Evolutionary conservation across 2,329 filamentous ascomycete genomes (phyloP).

Genomic region (Fusarium nematophilum): DNA sequence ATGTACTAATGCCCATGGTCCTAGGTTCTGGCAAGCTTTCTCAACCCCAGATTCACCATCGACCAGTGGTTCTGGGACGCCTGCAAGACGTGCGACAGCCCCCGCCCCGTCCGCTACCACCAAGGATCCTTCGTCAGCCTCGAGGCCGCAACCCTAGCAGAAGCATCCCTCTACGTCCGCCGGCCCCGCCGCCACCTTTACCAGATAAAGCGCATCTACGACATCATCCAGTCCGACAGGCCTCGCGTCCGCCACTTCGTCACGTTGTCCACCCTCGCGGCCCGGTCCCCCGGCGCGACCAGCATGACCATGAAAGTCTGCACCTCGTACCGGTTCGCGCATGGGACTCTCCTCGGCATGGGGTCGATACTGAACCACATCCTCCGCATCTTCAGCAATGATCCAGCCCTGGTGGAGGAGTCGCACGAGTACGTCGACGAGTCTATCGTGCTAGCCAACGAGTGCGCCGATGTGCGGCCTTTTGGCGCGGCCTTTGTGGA

Average conservation of each 20-base stretch:
- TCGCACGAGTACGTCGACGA: slow-evolving; percentile 23
- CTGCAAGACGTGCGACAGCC: slow-evolving; percentile 7
- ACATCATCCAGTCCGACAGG: slow-evolving; percentile 22
- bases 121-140: slow-evolving; percentile 30
- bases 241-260: slow-evolving; percentile 17
- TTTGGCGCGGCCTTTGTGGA: slow-evolving; percentile 32
- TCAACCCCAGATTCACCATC: slow-evolving; percentile 28
- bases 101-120: slow-evolving; percentile 25
- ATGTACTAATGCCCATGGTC: too few relatives aligned
- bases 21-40: slow-evolving; percentile 32
- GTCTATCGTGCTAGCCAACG: slow-evolving; percentile 16
- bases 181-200: slow-evolving; percentile 18
- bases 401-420: not conserved
- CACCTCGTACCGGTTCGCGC: slow-evolving; percentile 22
- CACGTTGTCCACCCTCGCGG: slow-evolving; percentile 2
- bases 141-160: slow-evolving; percentile 24
- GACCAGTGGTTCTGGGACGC: slow-evolving; percentile 41
- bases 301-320: not conserved
- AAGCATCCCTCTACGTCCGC: slow-evolving; percentile 19
- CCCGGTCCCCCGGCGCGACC: slow-evolving; percentile 3
- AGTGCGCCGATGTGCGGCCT: slow-evolving; percentile 24
- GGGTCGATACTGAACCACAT: slow-evolving; percentile 24
- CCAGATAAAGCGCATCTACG: slow-evolving; percentile 27
- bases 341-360: slow-evolving; percentile 19
- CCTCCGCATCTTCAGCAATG: slow-evolving; percentile 18